Percentiles rank a stretch among this genome's conserved stretches.
These are phyloP conservation scores for Cryptococcus sp. DNA, from an alignment of 1,284 basidiomycete species.

Conservation along the genomic window DNA sequence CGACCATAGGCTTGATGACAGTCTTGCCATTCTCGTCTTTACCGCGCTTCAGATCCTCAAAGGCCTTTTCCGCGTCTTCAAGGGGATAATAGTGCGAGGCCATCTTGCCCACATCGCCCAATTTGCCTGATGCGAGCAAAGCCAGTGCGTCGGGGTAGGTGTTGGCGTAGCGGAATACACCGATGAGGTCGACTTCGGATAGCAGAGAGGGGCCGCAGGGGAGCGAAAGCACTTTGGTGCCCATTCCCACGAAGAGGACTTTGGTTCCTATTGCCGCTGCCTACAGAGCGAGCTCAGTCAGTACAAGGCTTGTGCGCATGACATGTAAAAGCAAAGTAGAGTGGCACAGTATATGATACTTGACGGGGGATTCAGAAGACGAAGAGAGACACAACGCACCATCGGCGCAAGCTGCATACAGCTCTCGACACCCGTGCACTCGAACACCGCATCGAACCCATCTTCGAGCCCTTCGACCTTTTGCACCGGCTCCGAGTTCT, in stretches of 20 bases:
- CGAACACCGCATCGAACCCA: slow-evolving; percentile 89
- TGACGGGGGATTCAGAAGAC: background rate
- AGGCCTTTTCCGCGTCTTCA: slow-evolving; percentile 67
- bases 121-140: slow-evolving; percentile 67
- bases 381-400: slow-evolving; percentile 58
- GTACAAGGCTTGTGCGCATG: background rate
- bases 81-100: slow-evolving; percentile 78
- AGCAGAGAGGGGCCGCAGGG: slow-evolving; percentile 80
- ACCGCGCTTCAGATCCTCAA: slow-evolving; percentile 74
- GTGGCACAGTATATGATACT: background rate
- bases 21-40: slow-evolving; percentile 73
- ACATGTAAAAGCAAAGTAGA: background rate
- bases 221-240: slow-evolving; percentile 74
- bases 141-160: slow-evolving; percentile 81
- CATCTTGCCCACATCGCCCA: slow-evolving; percentile 68
- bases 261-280: slow-evolving; percentile 79
- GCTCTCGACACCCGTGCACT: slow-evolving; percentile 90
- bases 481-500: slow-evolving; percentile 29
- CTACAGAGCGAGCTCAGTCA: slow-evolving; percentile 51
- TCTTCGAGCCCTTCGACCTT: slow-evolving; percentile 59
- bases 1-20: slow-evolving; percentile 83
- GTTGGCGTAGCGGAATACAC: slow-evolving; percentile 76
- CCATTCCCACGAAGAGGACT: slow-evolving; percentile 94
- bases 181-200: slow-evolving; percentile 90
- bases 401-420: slow-evolving; percentile 85